Percentiles rank a stretch among this genome's conserved stretches.
Evolutionary conservation across 2,329 filamentous ascomycete genomes (phyloP).

Genomic region (Cordyceps cicadae): DNA sequence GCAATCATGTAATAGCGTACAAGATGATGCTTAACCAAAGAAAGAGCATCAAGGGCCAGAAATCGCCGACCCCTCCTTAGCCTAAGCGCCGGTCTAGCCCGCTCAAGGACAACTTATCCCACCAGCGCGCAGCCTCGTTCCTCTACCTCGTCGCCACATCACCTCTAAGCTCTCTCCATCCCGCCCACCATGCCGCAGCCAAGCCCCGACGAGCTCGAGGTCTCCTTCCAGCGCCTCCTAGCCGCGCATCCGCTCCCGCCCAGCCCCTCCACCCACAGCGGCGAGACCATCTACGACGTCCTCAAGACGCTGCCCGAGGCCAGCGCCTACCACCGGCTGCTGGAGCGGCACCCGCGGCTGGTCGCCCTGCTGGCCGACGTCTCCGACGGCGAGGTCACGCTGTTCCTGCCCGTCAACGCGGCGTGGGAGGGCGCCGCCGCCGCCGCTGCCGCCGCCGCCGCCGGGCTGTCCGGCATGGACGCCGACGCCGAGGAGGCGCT

Average conservation of each 20-base stretch:
- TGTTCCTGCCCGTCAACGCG: neutral
- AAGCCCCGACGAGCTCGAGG: neutral
- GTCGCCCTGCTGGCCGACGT: neutral
- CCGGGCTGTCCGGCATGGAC: neutral
- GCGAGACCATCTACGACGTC: slow-evolving; percentile 2
- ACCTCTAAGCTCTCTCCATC: no score
- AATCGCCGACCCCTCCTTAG: no score
- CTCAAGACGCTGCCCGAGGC: neutral
- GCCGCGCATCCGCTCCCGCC: neutral
- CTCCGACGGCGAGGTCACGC: neutral
- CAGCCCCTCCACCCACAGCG: neutral
- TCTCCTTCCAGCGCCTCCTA: neutral
- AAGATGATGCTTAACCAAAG: no score
- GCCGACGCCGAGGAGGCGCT: neutral
- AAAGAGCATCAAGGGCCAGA: no score
- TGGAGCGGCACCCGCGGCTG: neutral
- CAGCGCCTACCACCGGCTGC: neutral
- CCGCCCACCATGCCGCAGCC: neutral
- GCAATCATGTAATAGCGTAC: no score
- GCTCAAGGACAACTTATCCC: no score
- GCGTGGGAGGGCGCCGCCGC: neutral
- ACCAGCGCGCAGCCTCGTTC: neutral
- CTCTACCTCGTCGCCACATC: neutral
- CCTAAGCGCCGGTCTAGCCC: no score
- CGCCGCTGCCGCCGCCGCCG: no score